These are phyloP conservation scores for Gremmenia infestans DNA, from an alignment of 2,329 filamentous ascomycete species.

Conservation along the genomic window DNA sequence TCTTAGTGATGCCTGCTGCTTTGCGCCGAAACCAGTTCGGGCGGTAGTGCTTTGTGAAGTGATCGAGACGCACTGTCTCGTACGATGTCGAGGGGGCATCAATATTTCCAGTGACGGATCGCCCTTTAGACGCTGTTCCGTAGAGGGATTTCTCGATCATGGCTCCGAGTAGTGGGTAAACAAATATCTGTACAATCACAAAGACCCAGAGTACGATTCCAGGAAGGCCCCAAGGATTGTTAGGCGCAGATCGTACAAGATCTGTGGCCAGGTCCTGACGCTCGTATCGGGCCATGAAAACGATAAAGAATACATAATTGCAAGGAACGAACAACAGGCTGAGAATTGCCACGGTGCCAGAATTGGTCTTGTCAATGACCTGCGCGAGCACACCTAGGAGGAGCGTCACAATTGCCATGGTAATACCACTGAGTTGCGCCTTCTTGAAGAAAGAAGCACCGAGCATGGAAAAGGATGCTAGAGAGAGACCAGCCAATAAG, in stretches of 20 bases:
- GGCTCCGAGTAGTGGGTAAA: conserved; percentile 71
- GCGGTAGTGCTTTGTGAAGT: conserved; percentile 73
- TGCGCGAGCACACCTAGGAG: conserved; percentile 80
- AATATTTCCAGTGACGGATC: conserved; percentile 43
- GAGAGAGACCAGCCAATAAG: conserved; percentile 67
- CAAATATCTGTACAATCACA: conserved; percentile 69
- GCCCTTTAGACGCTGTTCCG: conserved; percentile 63
- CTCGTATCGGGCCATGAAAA: conserved; percentile 74
- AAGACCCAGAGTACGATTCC: conserved; percentile 77
- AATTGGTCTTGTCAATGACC: conserved; percentile 55
- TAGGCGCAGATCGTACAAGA: conserved; percentile 56
- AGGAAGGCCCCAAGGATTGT: conserved; percentile 62
- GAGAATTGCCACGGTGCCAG: conserved; percentile 61
- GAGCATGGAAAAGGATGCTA: conserved; percentile 76
- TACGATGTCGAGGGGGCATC: not conserved
- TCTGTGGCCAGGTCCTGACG: conserved; percentile 53
- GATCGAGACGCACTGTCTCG: conserved; percentile 62
- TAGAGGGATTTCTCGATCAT: conserved; percentile 70
- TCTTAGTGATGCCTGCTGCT: conserved; percentile 28
- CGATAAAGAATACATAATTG: conserved; percentile 78
- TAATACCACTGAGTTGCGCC: conserved; percentile 82
- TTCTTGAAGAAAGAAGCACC: conserved; percentile 81
- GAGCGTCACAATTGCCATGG: conserved; percentile 65
- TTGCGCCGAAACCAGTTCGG: conserved; percentile 57
- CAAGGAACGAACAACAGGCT: conserved; percentile 80